These are phyloP conservation scores for Dioszegia aurantiaca DNA, from an alignment of 768 basidiomycete species.

Conservation along the genomic window DNA sequence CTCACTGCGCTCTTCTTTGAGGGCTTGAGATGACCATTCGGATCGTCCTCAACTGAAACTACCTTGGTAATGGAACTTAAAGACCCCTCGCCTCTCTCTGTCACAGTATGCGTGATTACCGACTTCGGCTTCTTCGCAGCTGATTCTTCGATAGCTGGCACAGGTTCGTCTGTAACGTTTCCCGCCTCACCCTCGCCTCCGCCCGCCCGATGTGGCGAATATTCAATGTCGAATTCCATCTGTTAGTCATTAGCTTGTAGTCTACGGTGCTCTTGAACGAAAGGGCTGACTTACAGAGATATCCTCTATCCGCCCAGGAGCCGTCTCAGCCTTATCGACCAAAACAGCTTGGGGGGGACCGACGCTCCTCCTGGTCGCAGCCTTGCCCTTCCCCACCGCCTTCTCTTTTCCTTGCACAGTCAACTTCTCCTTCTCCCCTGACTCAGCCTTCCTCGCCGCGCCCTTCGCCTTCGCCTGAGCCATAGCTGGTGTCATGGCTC, in stretches of 20 bases:
- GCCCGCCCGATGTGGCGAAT: no score
- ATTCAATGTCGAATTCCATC: no score
- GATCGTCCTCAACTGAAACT: neutral
- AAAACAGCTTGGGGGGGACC: neutral
- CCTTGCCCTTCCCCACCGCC: neutral
- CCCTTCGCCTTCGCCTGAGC: neutral
- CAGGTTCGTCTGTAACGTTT: no score
- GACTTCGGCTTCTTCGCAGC: neutral
- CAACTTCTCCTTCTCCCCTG: neutral
- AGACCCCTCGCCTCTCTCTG: neutral
- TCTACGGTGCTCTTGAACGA: neutral
- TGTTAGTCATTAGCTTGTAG: no score
- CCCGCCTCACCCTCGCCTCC: no score
- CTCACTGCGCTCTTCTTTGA: no score
- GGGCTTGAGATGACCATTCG: no score
- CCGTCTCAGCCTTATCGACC: neutral
- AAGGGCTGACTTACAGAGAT: neutral
- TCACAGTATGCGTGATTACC: neutral
- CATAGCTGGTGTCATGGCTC: constrained; percentile 3
- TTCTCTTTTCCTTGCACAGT: neutral
- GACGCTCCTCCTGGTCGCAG: constrained; percentile 1
- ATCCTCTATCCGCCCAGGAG: neutral
- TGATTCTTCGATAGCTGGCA: neutral
- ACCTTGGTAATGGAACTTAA: neutral
- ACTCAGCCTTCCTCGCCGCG: neutral